phyloP scores from a whole-genome alignment of 1,284 basidiomycete species.

The Laetiporus sulphureus region DNA sequence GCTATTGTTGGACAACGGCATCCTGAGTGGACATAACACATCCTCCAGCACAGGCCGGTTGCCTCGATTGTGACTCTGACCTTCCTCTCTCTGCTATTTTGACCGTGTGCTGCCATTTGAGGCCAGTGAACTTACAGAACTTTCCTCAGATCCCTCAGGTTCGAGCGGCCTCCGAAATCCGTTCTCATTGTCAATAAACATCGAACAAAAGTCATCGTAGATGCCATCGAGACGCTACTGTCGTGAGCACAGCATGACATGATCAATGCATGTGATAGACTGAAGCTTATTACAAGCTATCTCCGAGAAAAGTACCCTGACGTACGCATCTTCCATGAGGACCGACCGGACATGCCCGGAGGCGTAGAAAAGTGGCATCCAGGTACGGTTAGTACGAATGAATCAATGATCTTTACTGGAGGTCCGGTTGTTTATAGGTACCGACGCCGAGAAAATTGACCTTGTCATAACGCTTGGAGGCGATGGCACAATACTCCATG shows the following conservation, averaged over 20 bases:
- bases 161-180: constrained; percentile 25
- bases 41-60: background rate
- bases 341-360: constrained; percentile 58
- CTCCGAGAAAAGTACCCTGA: constrained; percentile 58
- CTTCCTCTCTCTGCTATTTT: background rate
- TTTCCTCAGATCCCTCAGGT: constrained; percentile 1
- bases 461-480: constrained; percentile 91
- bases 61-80: background rate
- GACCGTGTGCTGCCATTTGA: background rate
- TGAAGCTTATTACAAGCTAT: constrained; percentile 37
- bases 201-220: constrained; percentile 65
- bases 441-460: constrained; percentile 59
- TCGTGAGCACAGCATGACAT: constrained; percentile 36
- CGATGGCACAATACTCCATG: constrained; percentile 94
- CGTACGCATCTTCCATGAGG: constrained; percentile 74
- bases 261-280: no score
- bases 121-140: background rate
- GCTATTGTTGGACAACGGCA: no score
- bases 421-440: constrained; percentile 28
- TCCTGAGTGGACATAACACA: no score
- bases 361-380: constrained; percentile 60
- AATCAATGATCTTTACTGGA: no score
- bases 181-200: constrained; percentile 74
- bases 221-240: constrained; percentile 66
- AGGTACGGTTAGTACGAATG: no score